Evolutionary conservation across 1,284 basidiomycete species (phyloP).

Genomic region (Rhodotorula sp.): DNA sequence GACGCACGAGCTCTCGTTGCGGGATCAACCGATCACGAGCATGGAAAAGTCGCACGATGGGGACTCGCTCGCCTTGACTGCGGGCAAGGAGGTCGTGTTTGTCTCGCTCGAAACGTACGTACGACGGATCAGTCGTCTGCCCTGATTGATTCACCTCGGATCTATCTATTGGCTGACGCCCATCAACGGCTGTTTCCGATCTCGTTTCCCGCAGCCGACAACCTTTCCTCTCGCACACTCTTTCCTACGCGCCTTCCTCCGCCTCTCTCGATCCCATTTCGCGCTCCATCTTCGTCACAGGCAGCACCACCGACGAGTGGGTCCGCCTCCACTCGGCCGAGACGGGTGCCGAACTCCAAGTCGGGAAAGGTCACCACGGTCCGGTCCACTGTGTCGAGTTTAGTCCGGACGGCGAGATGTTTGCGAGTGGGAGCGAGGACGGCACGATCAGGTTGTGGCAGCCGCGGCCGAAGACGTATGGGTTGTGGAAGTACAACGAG

Average conservation of each 20-base stretch:
- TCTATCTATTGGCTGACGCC: too few species aligned
- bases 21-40: slow-evolving; percentile 69
- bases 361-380: slow-evolving; percentile 96
- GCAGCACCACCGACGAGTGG: slow-evolving; percentile 90
- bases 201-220: slow-evolving; percentile 50
- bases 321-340: slow-evolving; percentile 84
- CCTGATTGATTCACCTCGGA: too few species aligned
- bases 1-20: slow-evolving; percentile 70
- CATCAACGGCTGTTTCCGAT: too few species aligned
- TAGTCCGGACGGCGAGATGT: slow-evolving; percentile 97
- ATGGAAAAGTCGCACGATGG: slow-evolving; percentile 88
- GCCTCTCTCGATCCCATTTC: slow-evolving; percentile 86
- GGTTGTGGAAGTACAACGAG: slow-evolving; percentile 65
- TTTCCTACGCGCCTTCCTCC: slow-evolving; percentile 81
- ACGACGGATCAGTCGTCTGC: too few species aligned
- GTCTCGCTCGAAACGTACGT: slow-evolving; percentile 54
- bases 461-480: slow-evolving; percentile 86
- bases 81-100: slow-evolving; percentile 87
- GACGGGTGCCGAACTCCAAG: slow-evolving; percentile 77
- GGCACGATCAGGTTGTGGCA: slow-evolving; percentile 93
- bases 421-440: slow-evolving; percentile 87
- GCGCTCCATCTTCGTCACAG: slow-evolving; percentile 88
- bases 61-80: slow-evolving; percentile 81
- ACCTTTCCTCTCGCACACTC: slow-evolving; percentile 53
- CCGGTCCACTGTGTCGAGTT: slow-evolving; percentile 88